Percentiles rank a stretch among this genome's conserved stretches.
These are phyloP conservation scores for Daldinia loculata DNA, from an alignment of 495 filamentous ascomycete species.

Conservation along the genomic window DNA sequence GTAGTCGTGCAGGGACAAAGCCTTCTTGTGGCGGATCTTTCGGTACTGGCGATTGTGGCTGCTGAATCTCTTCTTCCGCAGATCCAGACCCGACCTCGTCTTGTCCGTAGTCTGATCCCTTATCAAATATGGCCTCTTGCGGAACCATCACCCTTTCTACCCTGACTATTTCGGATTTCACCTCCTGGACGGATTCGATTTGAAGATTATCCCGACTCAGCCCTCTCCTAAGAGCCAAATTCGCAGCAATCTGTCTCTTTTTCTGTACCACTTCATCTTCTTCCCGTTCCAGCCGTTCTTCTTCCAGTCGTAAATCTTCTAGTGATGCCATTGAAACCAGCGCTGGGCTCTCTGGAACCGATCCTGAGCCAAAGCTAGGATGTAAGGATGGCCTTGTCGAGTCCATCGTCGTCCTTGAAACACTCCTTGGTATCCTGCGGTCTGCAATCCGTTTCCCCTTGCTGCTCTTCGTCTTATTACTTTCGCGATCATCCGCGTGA, in stretches of 20 bases:
- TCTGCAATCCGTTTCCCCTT: conserved; percentile 67
- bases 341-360: conserved; percentile 48
- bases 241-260: conserved; percentile 75
- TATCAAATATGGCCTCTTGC: conserved; percentile 37
- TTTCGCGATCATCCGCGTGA: conserved; percentile 77
- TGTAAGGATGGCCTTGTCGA: conserved; percentile 56
- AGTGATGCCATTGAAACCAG: conserved; percentile 63
- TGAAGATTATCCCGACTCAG: conserved; percentile 56
- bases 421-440: conserved; percentile 65
- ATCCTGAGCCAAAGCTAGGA: conserved; percentile 45
- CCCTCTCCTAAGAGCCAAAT: conserved; percentile 75
- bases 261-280: conserved; percentile 76
- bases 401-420: conserved; percentile 57
- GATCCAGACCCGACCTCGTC: conserved; percentile 9
- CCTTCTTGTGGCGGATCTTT: conserved; percentile 25
- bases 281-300: conserved; percentile 69
- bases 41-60: neutral
- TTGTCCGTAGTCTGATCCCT: conserved; percentile 38
- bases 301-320: conserved; percentile 78
- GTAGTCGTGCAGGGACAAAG: conserved; percentile 45
- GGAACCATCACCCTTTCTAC: conserved; percentile 39
- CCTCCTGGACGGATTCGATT: conserved; percentile 39
- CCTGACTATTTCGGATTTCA: conserved; percentile 43
- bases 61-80: conserved; percentile 18
- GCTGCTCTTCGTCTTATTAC: conserved; percentile 69